Conservation (phyloP, 306 rosid genomes). For the Arachis stenosperma region DNA sequence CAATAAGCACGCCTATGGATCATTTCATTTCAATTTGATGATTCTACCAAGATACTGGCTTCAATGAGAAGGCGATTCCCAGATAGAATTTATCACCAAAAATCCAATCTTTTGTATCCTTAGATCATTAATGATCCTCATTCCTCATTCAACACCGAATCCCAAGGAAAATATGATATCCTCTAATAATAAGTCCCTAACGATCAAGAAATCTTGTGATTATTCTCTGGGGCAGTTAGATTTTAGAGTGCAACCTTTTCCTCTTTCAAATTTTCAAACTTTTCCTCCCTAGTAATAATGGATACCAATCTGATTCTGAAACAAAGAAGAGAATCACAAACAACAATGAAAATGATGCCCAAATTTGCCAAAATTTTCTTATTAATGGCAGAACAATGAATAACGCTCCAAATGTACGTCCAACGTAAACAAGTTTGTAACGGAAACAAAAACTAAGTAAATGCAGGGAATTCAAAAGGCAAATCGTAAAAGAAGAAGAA, state of each 20-base stretch:
- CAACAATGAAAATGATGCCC: neutral
- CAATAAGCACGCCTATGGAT: slow-evolving; percentile 22
- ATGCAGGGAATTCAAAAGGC: slow-evolving; percentile 43
- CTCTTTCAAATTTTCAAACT: slow-evolving; percentile 37
- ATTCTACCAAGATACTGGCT: slow-evolving; percentile 21
- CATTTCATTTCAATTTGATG: slow-evolving; percentile 42
- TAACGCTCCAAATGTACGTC: slow-evolving; percentile 26
- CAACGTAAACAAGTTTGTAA: slow-evolving; percentile 44
- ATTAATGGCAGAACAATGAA: slow-evolving; percentile 37
- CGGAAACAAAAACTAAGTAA: slow-evolving; percentile 48
- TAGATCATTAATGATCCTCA: slow-evolving; percentile 35
- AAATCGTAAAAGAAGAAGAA: neutral
- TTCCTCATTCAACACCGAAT: slow-evolving; percentile 37
- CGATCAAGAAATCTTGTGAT: slow-evolving; percentile 39
- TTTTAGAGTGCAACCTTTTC: slow-evolving; percentile 2
- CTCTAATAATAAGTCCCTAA: slow-evolving; percentile 14
- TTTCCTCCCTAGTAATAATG: slow-evolving; percentile 31
- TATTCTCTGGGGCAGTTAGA: slow-evolving; percentile 18
- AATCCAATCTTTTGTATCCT: slow-evolving; percentile 24
- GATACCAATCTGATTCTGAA: slow-evolving; percentile 45
- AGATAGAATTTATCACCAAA: slow-evolving; percentile 33
- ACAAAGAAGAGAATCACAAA: slow-evolving; percentile 15
- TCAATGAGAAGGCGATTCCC: slow-evolving; percentile 35
- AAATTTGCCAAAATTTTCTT: slow-evolving; percentile 14
- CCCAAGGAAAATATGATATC: slow-evolving; percentile 37